A percentile compares a stretch with the other conserved stretches of the same genome.
These are phyloP conservation scores for Kuraishia ogatae DNA, from an alignment of 805 yeast species.

Conservation along the genomic window DNA sequence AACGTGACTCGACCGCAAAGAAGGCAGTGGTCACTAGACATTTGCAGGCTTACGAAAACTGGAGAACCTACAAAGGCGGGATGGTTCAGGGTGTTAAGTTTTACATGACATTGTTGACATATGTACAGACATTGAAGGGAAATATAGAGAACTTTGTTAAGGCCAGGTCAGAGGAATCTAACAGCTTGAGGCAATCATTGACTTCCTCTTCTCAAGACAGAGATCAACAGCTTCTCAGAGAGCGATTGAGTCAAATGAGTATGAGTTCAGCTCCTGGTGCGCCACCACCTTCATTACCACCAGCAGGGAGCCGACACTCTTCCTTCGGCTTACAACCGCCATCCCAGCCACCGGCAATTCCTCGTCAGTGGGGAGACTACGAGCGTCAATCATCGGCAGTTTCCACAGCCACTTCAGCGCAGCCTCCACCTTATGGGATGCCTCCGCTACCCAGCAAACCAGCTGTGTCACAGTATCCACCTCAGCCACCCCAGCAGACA, in stretches of 20 bases:
- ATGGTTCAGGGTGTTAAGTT: conserved; percentile 52
- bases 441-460: conserved; percentile 1
- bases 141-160: conserved; percentile 18
- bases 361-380: neutral
- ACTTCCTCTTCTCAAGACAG: conserved; percentile 10
- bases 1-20: conserved; percentile 27
- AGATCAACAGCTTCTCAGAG: conserved; percentile 12
- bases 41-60: conserved; percentile 42
- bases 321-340: conserved; percentile 14
- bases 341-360: conserved; percentile 13
- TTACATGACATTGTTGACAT: conserved; percentile 41
- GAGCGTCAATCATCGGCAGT: neutral
- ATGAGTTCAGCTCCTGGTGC: neutral
- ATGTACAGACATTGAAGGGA: conserved; percentile 20
- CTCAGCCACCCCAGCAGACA: neutral
- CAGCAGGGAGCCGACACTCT: conserved; percentile 12
- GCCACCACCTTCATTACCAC: conserved; percentile 14
- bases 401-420: neutral
- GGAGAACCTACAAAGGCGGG: conserved; percentile 54
- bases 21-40: conserved; percentile 30
- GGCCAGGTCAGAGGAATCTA: conserved; percentile 20
- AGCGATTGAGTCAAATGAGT: conserved; percentile 1
- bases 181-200: conserved; percentile 8
- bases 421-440: neutral
- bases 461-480: neutral